Evolutionary conservation across 2,329 filamentous ascomycete species (phyloP).

Genomic region (Teratosphaeria destructans): DNA sequence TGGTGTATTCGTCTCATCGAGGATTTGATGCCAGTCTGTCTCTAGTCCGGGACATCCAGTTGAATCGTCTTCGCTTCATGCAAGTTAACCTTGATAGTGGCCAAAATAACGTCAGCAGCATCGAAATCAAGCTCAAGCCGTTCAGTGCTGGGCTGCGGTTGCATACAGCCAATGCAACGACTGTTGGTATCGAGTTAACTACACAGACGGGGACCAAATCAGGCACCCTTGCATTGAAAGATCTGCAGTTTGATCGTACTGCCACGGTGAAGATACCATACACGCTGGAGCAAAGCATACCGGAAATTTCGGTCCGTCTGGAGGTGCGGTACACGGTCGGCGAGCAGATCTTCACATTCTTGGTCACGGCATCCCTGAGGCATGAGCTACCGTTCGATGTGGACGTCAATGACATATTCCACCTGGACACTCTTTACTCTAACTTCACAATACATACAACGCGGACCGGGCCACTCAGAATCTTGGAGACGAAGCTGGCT

Average conservation of each 20-base stretch:
- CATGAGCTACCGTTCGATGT: conserved; percentile 79
- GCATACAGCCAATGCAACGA: conserved; percentile 40
- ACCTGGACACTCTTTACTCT: conserved; percentile 69
- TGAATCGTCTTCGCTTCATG: conserved; percentile 68
- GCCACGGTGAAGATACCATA: conserved; percentile 65
- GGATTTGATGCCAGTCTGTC: conserved; percentile 59
- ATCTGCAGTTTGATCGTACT: conserved; percentile 27
- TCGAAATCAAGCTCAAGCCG: conserved; percentile 44
- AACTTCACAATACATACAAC: conserved; percentile 85
- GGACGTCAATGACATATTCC: conserved; percentile 94
- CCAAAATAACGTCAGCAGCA: conserved; percentile 53
- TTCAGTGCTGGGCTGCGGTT: conserved; percentile 52
- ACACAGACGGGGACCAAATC: conserved; percentile 2
- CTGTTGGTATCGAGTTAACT: conserved; percentile 6
- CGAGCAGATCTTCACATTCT: conserved; percentile 34
- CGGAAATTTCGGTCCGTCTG: conserved; percentile 60
- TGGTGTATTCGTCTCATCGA: conserved; percentile 61
- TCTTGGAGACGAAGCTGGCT: conserved; percentile 61
- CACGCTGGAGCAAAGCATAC: conserved; percentile 66
- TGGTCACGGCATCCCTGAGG: conserved; percentile 52
- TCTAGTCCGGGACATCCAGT: conserved; percentile 60
- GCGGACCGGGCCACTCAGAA: conserved; percentile 59
- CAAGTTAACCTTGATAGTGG: conserved; percentile 65
- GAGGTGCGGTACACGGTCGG: conserved; percentile 30
- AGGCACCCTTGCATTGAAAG: conserved; percentile 13